Evolutionary conservation across 2,329 filamentous ascomycete genomes (phyloP).

Genomic region (Pyrenophora seminiperda): DNA sequence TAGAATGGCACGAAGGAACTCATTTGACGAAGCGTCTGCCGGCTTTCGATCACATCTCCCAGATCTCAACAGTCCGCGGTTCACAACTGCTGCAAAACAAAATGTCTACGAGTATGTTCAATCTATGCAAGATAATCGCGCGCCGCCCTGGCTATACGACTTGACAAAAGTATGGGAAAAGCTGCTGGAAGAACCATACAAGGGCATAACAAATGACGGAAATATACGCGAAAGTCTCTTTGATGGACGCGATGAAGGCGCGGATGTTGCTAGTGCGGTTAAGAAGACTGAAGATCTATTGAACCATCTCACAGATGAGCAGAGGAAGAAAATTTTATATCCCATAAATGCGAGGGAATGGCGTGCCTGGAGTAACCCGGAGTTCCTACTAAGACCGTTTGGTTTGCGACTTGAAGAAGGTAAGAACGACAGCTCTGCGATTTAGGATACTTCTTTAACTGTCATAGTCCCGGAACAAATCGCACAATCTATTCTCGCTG

Average conservation of each 20-base stretch:
- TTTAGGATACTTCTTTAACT: slow-evolving; percentile 8
- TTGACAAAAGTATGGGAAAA: slow-evolving; percentile 47
- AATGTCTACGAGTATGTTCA: slow-evolving; percentile 66
- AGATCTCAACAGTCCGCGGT: slow-evolving; percentile 65
- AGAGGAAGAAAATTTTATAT: slow-evolving; percentile 58
- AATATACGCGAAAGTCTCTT: slow-evolving; percentile 61
- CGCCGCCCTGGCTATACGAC: slow-evolving; percentile 66
- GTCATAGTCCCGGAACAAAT: slow-evolving; percentile 35
- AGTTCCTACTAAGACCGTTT: slow-evolving; percentile 71
- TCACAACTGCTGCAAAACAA: slow-evolving; percentile 66
- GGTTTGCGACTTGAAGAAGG: slow-evolving; percentile 72
- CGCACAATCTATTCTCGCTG: slow-evolving; percentile 55
- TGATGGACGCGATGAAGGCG: slow-evolving; percentile 65
- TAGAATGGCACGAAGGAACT: slow-evolving; percentile 27
- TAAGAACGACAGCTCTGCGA: slow-evolving; percentile 5
- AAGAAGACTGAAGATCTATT: slow-evolving; percentile 56
- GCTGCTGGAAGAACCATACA: slow-evolving; percentile 65
- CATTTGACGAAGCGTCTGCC: slow-evolving; percentile 34
- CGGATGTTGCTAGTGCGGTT: slow-evolving; percentile 65
- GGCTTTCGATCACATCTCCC: slow-evolving; percentile 65
- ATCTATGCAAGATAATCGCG: slow-evolving; percentile 62
- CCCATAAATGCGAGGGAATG: slow-evolving; percentile 73
- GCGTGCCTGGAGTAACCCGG: slow-evolving; percentile 74
- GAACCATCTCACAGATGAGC: slow-evolving; percentile 53
- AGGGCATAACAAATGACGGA: slow-evolving; percentile 73